Evolutionary conservation across 2,329 filamentous ascomycete species (phyloP), one percentile per base, ranked within the genome.

Genomic region (Trichoderma brevicompactum): DNA sequence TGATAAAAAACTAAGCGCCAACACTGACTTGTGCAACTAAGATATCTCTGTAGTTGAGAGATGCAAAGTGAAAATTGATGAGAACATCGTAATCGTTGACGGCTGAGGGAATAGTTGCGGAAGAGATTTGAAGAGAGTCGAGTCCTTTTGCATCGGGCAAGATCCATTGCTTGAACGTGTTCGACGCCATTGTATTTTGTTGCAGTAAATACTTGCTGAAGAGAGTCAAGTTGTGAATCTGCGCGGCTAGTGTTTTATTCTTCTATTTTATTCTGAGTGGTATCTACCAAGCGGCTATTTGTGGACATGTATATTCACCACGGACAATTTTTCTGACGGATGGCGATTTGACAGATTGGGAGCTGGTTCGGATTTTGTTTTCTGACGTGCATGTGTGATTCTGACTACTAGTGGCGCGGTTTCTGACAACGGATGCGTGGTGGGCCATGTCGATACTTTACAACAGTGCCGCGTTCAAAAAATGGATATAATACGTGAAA

Each of bases 1-100:
- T 36, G 15, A 46, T 15, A 17, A 9, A 36, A 58, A n/a, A 0
- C n/a, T 28, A 5, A 28, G 23, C 23, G 23, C 5, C 23, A 28
- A 28, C 2, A 43, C 38, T 43, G 0, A 58, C 54, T 46, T 58
- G 54, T 12, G 54, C 40, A 17, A 46, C 19, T 3, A 58, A 5
- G 54, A 58, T 46, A 13, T 58, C 54, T 15, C 54, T 19, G 34
- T 44, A 44, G 28, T 58, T 46, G 41, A 58, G 28, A 36, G 40
- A 58, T 5, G 54, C 54, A 46, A 46, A 44, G 15, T 58, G 41
- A 19, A 44, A 32, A 23, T 58, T 58, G 23, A 58, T 28, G 7
- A 58, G 40, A 28, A 58, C 23, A 13, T 58, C 40, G 6, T 19
- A 19, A 32, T 58, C 54, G 28, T 7, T 13, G 3, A 46, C 13